These are phyloP conservation scores for Apium graveolens DNA, from an alignment of 129 eudicot genomes.

Conservation along the genomic window DNA sequence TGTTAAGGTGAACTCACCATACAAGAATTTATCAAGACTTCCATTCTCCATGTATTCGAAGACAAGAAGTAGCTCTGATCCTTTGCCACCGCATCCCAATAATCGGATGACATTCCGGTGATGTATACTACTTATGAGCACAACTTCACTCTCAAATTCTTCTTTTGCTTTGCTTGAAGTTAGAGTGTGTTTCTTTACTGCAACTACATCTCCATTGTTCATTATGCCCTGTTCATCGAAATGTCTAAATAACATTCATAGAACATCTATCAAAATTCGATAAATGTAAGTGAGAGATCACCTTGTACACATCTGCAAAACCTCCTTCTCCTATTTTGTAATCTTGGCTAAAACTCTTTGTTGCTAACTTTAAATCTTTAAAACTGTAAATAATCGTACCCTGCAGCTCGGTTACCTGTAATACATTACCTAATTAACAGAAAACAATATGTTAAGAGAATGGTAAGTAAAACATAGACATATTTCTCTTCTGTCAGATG, in stretches of 20 bases:
- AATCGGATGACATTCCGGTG: background rate
- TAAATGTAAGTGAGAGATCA: background rate
- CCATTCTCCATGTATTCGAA: background rate
- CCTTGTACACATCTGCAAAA: constrained; percentile 1
- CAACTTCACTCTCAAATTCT: background rate
- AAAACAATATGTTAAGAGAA: background rate
- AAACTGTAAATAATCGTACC: background rate
- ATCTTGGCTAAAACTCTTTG: background rate
- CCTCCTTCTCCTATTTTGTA: constrained; percentile 6
- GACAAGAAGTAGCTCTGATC: background rate
- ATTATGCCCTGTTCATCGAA: background rate
- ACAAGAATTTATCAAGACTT: background rate
- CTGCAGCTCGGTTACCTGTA: background rate
- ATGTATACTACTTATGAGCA: background rate
- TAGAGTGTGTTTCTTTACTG: background rate
- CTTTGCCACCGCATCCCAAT: background rate
- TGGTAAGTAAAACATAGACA: background rate
- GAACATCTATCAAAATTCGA: background rate
- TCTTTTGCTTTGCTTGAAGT: background rate
- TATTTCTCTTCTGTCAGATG: no score
- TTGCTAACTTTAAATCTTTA: background rate
- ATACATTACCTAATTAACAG: background rate
- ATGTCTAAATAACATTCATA: background rate
- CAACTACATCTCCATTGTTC: background rate
- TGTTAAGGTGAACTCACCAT: background rate